Percentiles rank a stretch among this genome's conserved stretches.
These are phyloP conservation scores for Erodium trifolium DNA, from an alignment of 441 rosid genomes.

Conservation along the genomic window DNA sequence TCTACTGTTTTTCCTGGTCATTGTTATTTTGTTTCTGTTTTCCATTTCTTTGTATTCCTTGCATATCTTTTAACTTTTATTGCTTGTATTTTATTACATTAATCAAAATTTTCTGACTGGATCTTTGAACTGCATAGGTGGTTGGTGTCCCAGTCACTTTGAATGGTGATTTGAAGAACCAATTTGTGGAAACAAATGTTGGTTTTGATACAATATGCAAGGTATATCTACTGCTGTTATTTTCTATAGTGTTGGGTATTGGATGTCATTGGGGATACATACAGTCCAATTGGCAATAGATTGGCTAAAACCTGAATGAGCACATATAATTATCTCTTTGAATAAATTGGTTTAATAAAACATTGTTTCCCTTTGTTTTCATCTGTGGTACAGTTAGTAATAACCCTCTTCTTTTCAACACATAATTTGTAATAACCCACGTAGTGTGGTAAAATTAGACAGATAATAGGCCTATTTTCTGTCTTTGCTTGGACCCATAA, in stretches of 20 bases:
- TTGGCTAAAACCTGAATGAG: neutral
- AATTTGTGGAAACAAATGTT: conserved; percentile 90
- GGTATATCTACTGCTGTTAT: conserved; percentile 32
- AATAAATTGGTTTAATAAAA: neutral
- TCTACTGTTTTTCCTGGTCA: neutral
- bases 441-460: neutral
- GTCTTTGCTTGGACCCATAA: neutral
- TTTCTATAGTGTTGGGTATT: neutral
- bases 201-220: conserved; percentile 97
- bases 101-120: neutral
- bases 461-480: neutral
- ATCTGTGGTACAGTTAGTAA: neutral
- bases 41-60: neutral
- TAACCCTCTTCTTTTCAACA: neutral
- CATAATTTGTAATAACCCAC: neutral
- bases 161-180: conserved; percentile 97
- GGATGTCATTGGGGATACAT: neutral
- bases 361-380: neutral
- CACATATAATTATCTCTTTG: neutral
- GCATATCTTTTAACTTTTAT: neutral
- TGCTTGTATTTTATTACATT: neutral
- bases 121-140: conserved; percentile 41
- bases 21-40: neutral
- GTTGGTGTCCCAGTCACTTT: conserved; percentile 95
- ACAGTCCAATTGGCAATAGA: neutral